Evolutionary conservation across 495 filamentous ascomycete species (phyloP).

Genomic region (Aspergillus saccharolyticus): DNA sequence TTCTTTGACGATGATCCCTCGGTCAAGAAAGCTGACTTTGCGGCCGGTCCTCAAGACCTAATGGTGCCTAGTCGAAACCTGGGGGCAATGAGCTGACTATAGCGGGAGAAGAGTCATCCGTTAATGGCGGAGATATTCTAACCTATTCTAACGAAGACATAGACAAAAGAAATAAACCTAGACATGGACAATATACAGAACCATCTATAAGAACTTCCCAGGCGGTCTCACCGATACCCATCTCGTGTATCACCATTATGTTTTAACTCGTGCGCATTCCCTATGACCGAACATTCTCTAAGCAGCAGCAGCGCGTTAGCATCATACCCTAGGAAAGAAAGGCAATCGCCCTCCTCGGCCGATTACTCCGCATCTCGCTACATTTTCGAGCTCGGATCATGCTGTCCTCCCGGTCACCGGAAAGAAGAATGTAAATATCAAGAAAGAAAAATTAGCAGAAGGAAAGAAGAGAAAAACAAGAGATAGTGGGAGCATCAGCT

Average conservation of each 20-base stretch:
- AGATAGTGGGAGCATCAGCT: slow-evolving; percentile 6
- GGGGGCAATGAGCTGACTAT: neutral
- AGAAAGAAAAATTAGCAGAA: slow-evolving; percentile 3
- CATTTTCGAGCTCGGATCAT: neutral
- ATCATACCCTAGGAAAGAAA: slow-evolving; percentile 11
- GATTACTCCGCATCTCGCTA: neutral
- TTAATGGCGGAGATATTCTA: neutral
- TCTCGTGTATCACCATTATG: slow-evolving; percentile 11
- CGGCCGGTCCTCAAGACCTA: neutral
- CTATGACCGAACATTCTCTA: slow-evolving; percentile 11
- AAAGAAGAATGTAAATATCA: slow-evolving; percentile 4
- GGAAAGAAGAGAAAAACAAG: slow-evolving; percentile 9
- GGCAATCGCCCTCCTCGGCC: slow-evolving; percentile 2
- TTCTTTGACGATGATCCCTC: slow-evolving; percentile 9
- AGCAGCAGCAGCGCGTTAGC: slow-evolving; percentile 15
- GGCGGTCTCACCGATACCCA: neutral
- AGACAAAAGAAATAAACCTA: slow-evolving; percentile 35
- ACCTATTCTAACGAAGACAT: slow-evolving; percentile 23
- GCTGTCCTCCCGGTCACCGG: neutral
- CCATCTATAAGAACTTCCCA: slow-evolving; percentile 10
- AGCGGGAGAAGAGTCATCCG: neutral
- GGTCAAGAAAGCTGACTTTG: neutral
- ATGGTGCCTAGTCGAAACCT: neutral
- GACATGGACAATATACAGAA: slow-evolving; percentile 24
- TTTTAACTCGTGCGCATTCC: slow-evolving; percentile 5